phyloP scores from a whole-genome alignment of 306 rosid genomes.

The Vigna radiata region DNA sequence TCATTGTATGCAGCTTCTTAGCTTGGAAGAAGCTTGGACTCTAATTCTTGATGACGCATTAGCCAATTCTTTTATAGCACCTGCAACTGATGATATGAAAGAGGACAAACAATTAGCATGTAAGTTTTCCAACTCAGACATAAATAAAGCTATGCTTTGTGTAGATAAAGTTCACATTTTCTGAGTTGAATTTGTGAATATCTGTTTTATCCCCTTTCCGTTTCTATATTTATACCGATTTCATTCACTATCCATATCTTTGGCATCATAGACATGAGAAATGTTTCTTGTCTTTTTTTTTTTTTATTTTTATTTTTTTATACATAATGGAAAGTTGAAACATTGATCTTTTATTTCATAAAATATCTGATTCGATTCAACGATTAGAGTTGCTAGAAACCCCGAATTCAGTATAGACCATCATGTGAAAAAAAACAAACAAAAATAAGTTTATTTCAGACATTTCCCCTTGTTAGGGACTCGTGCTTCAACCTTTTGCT shows the following conservation, averaged over 20 bases:
- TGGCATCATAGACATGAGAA: not conserved
- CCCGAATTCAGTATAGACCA: not conserved
- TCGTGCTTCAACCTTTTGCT: not conserved
- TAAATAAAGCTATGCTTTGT: not conserved
- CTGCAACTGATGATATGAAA: constrained; percentile 82
- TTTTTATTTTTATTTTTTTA: not conserved
- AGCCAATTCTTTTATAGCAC: constrained; percentile 92
- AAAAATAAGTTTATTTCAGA: not conserved
- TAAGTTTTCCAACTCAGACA: constrained; percentile 53
- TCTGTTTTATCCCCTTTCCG: constrained; percentile 10
- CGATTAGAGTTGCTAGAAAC: not conserved
- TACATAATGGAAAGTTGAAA: not conserved
- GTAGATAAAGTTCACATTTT: constrained; percentile 13
- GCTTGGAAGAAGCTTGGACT: constrained; percentile 85
- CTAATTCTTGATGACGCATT: constrained; percentile 91
- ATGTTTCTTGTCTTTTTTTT: not conserved
- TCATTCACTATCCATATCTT: not conserved
- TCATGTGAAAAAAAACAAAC: constrained; percentile 21
- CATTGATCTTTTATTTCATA: not conserved
- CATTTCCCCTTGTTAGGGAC: constrained; percentile 6
- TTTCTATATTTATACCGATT: not conserved
- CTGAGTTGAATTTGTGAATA: constrained; percentile 12
- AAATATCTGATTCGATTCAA: constrained; percentile 5
- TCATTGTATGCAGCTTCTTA: constrained; percentile 71
- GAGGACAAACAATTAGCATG: constrained; percentile 82